phyloP scores from a whole-genome alignment of 768 basidiomycete species.

The Russula earlei region DNA sequence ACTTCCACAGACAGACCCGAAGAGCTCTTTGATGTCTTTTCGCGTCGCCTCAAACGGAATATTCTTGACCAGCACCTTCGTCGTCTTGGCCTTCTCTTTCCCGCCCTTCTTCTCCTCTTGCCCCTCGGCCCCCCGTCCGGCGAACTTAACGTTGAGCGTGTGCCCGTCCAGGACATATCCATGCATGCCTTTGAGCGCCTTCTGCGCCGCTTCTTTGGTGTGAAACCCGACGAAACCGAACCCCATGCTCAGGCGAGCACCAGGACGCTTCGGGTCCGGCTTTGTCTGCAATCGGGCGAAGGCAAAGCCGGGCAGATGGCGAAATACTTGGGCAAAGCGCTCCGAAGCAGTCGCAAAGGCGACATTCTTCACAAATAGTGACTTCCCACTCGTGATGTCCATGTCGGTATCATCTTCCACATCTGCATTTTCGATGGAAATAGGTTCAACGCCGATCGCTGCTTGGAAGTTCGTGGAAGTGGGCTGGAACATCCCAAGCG shows the following conservation, averaged over 20 bases:
- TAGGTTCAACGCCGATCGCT: slow-evolving; percentile 10
- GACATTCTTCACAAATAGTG: slow-evolving; percentile 91
- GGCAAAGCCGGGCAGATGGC: slow-evolving; percentile 65
- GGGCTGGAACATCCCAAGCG: slow-evolving; percentile 65
- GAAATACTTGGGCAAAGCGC: slow-evolving; percentile 58
- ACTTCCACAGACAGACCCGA: slow-evolving; percentile 68
- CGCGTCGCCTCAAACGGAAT: slow-evolving; percentile 93
- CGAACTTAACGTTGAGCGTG: slow-evolving; percentile 72
- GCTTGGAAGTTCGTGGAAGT: slow-evolving; percentile 18
- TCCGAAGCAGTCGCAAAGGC: slow-evolving; percentile 85
- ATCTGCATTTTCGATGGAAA: slow-evolving; percentile 29
- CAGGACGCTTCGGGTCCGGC: slow-evolving; percentile 67
- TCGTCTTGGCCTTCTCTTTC: slow-evolving; percentile 43
- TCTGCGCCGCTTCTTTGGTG: slow-evolving; percentile 59
- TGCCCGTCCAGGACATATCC: slow-evolving; percentile 85
- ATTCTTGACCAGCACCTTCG: slow-evolving; percentile 98
- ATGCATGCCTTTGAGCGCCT: slow-evolving; percentile 67
- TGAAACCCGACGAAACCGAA: slow-evolving; percentile 95
- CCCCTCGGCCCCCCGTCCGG: slow-evolving; percentile 67
- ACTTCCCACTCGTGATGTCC: slow-evolving; percentile 57
- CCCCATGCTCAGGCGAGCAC: slow-evolving; percentile 74
- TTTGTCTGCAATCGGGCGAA: slow-evolving; percentile 92
- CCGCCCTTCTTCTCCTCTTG: slow-evolving; percentile 35
- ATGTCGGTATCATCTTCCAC: slow-evolving; percentile 31
- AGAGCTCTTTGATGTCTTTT: slow-evolving; percentile 84